A percentile compares a stretch with the other conserved stretches of the same genome.
Conservation (phyloP, 176 grass and related monocot species). For the Raddia guianensis region DNA sequence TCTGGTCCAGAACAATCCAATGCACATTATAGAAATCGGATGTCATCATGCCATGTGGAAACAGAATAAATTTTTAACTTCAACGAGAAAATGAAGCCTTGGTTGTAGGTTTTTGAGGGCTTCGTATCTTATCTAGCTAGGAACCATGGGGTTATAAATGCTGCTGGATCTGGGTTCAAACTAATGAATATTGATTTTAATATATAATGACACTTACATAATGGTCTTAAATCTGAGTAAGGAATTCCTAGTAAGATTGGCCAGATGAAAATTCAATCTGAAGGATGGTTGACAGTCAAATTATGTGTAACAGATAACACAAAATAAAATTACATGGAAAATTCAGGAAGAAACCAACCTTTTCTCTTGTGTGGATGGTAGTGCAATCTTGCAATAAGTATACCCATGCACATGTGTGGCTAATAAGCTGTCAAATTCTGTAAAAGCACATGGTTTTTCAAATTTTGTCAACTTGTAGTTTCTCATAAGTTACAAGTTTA, state of each 20-base stretch:
- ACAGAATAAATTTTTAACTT: slow-evolving; percentile 12
- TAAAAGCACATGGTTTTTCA: background rate
- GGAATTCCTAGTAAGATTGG: slow-evolving; percentile 24
- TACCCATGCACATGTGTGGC: background rate
- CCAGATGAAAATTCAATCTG: background rate
- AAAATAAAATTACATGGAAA: slow-evolving; percentile 19
- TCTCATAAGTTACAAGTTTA: slow-evolving; percentile 16
- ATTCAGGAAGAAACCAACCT: slow-evolving; percentile 4
- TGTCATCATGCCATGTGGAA: slow-evolving; percentile 7
- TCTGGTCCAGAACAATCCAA: slow-evolving; percentile 12
- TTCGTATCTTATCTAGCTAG: slow-evolving; percentile 5
- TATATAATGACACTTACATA: background rate
- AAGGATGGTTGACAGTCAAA: background rate
- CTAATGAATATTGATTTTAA: slow-evolving; percentile 3
- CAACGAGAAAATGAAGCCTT: slow-evolving; percentile 22
- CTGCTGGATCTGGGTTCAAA: slow-evolving; percentile 4
- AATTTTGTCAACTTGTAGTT: slow-evolving; percentile 1
- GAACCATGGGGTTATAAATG: slow-evolving; percentile 5
- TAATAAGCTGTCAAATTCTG: background rate
- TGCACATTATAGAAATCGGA: slow-evolving; percentile 5
- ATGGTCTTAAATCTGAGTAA: slow-evolving; percentile 25
- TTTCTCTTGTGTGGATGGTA: slow-evolving; percentile 30
- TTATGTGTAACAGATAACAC: slow-evolving; percentile 18
- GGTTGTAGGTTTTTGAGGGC: slow-evolving; percentile 26
- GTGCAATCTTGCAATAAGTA: slow-evolving; percentile 1